Base-by-base conservation (phyloP, 805 yeast species). In the Jamesozyma gamospora region DNA sequence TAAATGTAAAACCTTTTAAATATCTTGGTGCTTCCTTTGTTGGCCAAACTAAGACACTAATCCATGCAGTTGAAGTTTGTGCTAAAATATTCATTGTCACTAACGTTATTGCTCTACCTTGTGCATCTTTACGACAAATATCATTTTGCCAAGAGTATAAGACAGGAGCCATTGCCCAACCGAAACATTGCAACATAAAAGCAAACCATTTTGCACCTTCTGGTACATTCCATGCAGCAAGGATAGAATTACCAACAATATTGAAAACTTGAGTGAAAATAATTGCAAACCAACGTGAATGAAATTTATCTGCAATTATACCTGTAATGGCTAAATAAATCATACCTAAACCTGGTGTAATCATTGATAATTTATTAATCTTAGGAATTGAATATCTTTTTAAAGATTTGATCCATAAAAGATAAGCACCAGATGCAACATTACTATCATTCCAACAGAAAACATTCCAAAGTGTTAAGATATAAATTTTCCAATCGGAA, bases 91-190 rank as follows among this genome's bases (percentile, higher is more conserved):
- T 74, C 71, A 72, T 68, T n/a, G 65, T 50, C 24, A 73, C 72
- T 43, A 75, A 60, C 32, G 69, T 65, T 18, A 74, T 65, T 4
- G 78, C 71, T 45, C 81, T 60, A 38, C 70, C 68, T 44, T 72
- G 70, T 6, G 72, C 66, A 47, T 75, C 75, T 32, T 70, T 64
- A 35, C 79, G 64, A 40, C 75, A 70, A 29, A 75, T 74, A 54
- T 73, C 79, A 46, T 72, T 72, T 39, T 69, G 70, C 78, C 79
- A 75, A 14, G 75, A 66, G 51, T 75, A 76, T 13, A 74, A 54
- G 1, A 72, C 75, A 0, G 80, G 75, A 1, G 81, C 78, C 69
- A 70, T 71, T 10, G 79, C 75, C 73, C 77, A 70, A 7, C 77
- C 78, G 41, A 70, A 67, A 53, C 73, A 75, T 43, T 71, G 76